phyloP scores from a whole-genome alignment of 495 filamentous ascomycete species.

The Talaromyces stipitatus region DNA sequence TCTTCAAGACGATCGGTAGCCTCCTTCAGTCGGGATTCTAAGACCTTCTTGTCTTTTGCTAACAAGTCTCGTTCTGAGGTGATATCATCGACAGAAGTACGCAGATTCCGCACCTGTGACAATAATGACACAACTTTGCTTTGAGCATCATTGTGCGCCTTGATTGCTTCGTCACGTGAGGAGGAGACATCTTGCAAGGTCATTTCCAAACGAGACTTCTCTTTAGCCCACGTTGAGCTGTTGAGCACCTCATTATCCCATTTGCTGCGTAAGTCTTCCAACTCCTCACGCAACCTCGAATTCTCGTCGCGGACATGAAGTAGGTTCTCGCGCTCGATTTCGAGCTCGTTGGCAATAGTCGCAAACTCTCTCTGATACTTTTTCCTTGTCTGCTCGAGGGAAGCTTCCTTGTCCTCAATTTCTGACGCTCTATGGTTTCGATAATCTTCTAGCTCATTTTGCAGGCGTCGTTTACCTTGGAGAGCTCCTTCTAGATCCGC shows the following conservation, averaged over 20 bases:
- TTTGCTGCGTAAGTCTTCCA: conserved; percentile 89
- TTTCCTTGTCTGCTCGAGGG: conserved; percentile 93
- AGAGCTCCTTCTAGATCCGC: conserved; percentile 80
- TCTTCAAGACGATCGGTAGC: conserved; percentile 90
- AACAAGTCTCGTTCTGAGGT: conserved; percentile 78
- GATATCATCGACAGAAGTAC: conserved; percentile 79
- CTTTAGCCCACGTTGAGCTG: conserved; percentile 95
- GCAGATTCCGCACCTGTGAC: conserved; percentile 81
- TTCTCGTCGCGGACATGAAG: conserved; percentile 61
- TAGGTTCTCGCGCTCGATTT: conserved; percentile 84
- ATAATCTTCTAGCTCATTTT: conserved; percentile 98
- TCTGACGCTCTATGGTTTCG: conserved; percentile 90
- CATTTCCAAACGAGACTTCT: conserved; percentile 86
- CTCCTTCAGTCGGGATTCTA: conserved; percentile 82
- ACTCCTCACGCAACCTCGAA: conserved; percentile 77
- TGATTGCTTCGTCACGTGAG: conserved; percentile 85
- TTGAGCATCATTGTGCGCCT: conserved; percentile 92
- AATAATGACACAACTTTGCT: conserved; percentile 82
- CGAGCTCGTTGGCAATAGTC: conserved; percentile 80
- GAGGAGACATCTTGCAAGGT: conserved; percentile 83
- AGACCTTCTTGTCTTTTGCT: conserved; percentile 78
- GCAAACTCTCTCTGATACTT: conserved; percentile 96
- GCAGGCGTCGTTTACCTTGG: conserved; percentile 88
- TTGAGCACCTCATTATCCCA: conserved; percentile 99
- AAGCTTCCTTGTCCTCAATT: conserved; percentile 92